These are phyloP conservation scores for Mycothermus thermophilus DNA, from an alignment of 495 filamentous ascomycete genomes.

Conservation along the genomic window DNA sequence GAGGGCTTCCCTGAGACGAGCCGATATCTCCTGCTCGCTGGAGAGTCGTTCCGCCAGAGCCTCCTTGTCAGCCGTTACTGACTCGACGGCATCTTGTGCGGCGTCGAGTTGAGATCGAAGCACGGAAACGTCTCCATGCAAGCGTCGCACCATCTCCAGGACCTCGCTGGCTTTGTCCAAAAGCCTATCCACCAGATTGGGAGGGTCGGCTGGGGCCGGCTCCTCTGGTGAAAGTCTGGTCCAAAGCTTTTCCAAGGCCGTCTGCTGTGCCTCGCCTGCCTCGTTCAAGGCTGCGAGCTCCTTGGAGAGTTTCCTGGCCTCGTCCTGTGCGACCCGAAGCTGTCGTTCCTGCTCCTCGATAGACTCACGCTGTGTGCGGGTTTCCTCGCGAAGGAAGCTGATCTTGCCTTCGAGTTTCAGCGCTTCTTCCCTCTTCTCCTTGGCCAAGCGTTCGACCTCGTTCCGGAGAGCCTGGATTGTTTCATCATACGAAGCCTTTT, in stretches of 20 bases:
- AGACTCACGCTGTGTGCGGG: slow-evolving; percentile 39
- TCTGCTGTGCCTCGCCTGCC: slow-evolving; percentile 35
- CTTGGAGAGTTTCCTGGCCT: slow-evolving; percentile 33
- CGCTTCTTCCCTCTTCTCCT: slow-evolving; percentile 41
- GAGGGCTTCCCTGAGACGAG: slow-evolving; percentile 34
- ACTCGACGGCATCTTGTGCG: slow-evolving; percentile 19
- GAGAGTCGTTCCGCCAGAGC: slow-evolving; percentile 36
- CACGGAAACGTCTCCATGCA: slow-evolving; percentile 30
- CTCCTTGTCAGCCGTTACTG: slow-evolving; percentile 28
- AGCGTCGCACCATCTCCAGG: slow-evolving; percentile 26
- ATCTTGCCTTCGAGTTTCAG: slow-evolving; percentile 42
- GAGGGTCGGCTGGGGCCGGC: slow-evolving; percentile 41
- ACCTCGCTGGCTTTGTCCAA: slow-evolving; percentile 47
- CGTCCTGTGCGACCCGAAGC: slow-evolving; percentile 38
- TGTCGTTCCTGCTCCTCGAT: slow-evolving; percentile 40
- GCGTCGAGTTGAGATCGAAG: slow-evolving; percentile 33
- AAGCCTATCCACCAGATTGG: slow-evolving; percentile 47
- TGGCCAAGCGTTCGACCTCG: slow-evolving; percentile 50
- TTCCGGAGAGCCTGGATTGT: slow-evolving; percentile 52
- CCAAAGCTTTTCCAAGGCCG: slow-evolving; percentile 48
- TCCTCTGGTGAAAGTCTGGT: slow-evolving; percentile 44
- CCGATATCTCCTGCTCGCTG: slow-evolving; percentile 25
- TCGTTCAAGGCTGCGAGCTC: slow-evolving; percentile 36
- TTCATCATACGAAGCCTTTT: slow-evolving; percentile 53
- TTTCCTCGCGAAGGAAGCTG: slow-evolving; percentile 42